phyloP scores from a whole-genome alignment of 2,329 filamentous ascomycete genomes.

The Botryotinia calthae region DNA sequence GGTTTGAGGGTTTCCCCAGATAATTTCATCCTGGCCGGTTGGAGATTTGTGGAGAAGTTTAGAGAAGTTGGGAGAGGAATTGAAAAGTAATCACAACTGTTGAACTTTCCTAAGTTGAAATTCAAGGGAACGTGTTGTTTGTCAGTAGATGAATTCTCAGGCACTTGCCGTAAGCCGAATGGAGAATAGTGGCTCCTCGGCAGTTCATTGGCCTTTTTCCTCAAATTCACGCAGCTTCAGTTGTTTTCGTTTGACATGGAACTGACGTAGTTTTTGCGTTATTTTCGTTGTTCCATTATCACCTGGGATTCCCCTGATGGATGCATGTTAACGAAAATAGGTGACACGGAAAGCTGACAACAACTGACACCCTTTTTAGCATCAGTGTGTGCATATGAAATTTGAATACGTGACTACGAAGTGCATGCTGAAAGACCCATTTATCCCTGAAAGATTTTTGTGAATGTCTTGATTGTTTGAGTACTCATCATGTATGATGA shows the following conservation, averaged over 20 bases:
- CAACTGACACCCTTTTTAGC: not conserved
- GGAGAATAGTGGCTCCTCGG: not conserved
- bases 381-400: not conserved
- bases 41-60: conserved; percentile 6
- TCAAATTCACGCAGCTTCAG: not conserved
- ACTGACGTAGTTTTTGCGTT: not conserved
- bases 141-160: not conserved
- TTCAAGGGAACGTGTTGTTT: not conserved
- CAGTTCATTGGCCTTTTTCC: not conserved
- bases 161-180: not conserved
- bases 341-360: conserved; percentile 8
- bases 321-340: conserved; percentile 2
- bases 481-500: conserved; percentile 8
- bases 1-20: not conserved
- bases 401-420: not conserved
- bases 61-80: not conserved
- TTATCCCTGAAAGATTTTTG: not conserved
- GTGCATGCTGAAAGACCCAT: not conserved
- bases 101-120: not conserved
- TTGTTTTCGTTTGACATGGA: not conserved
- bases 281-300: not conserved
- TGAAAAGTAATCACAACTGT: not conserved
- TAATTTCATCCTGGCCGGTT: not conserved
- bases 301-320: not conserved
- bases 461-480: not conserved